Base-by-base conservation (phyloP, 2,329 filamentous ascomycete genomes). In the Orbilia oligospora region DNA sequence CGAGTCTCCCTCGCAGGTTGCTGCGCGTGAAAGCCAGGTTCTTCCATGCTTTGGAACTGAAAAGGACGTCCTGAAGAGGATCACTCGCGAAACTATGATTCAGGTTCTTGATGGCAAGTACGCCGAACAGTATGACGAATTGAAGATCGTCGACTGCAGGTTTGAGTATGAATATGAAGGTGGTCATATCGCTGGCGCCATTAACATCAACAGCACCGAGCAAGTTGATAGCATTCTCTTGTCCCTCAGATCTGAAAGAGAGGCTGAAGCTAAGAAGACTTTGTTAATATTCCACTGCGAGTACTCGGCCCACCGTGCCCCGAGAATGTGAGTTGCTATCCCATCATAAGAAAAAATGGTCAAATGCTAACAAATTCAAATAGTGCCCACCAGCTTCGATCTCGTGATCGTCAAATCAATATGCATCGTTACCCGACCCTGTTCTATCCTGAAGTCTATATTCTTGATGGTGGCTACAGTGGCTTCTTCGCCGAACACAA, bases 151-250 rank as follows among this genome's bases (percentile, higher is more conserved):
- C 82, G 96, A 99, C 85, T 99, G 96, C 84, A 92, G 96, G 20
- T 99, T 99, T 84, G 96, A 99, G 87, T 99, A 99, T 84, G 96
- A 99, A 86, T 99, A 97, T 84, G 92, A 97, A 16, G 96, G 96
- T 71, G 96, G 96, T 38, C 96, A 99, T 84, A 97, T 99, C 83
- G 89, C 94, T 81, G 92, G 92, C 18, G 96, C 96, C 51, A 88
- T 97, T 85, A 99, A 99, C 87, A 96, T 94, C 87, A 98, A 97
- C 85, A 93, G 97, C 86, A 97, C 97, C 85, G 95, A 99, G 83
- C 86, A 92, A 78, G 88, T 99, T 75, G 90, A 93, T 87, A 70
- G 90, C 94, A 81, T 99, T 61, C 97, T 99, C 22, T 55, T 77
- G 49, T 71, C 73, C 9, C 41, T 63, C 49, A 64, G 58, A 16